These are phyloP conservation scores for Westerdykella sp. DNA, from an alignment of 2,329 filamentous ascomycete genomes.

Conservation along the genomic window DNA sequence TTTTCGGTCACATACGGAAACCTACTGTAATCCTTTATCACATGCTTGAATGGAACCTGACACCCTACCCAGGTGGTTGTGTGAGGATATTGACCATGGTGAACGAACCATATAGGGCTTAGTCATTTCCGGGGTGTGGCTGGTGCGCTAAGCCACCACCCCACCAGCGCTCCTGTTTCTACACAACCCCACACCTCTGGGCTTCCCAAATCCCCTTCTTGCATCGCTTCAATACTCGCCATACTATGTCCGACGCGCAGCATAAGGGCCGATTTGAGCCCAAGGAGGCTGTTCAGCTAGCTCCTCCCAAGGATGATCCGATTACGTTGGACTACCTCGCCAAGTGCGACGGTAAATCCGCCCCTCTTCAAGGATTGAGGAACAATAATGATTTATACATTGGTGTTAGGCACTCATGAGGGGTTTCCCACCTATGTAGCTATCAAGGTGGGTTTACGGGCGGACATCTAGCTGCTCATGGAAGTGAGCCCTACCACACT, in stretches of 20 bases:
- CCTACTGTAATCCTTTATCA: no score
- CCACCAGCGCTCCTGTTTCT: no score
- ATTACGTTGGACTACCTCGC: slow-evolving; percentile 76
- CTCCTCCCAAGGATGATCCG: slow-evolving; percentile 78
- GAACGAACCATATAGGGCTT: no score
- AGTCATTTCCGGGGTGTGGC: no score
- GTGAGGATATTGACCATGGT: no score
- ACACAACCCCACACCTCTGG: no score
- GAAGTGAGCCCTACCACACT: background rate
- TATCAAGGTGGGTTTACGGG: slow-evolving; percentile 44
- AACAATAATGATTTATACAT: background rate
- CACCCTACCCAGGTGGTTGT: no score
- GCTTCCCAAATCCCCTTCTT: no score
- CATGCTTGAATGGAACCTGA: no score
- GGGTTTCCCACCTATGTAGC: slow-evolving; percentile 55
- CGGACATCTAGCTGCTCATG: no score
- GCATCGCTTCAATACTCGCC: background rate
- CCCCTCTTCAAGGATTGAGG: slow-evolving; percentile 7
- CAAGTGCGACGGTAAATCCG: slow-evolving; percentile 70
- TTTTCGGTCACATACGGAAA: no score
- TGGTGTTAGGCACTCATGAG: slow-evolving; percentile 54
- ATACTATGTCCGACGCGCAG: slow-evolving; percentile 29
- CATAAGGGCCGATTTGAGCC: slow-evolving; percentile 62
- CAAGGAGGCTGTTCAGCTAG: slow-evolving; percentile 67
- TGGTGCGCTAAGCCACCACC: no score